Conservation (phyloP, 768 basidiomycete genomes). For the Kockovaella imperatae region DNA sequence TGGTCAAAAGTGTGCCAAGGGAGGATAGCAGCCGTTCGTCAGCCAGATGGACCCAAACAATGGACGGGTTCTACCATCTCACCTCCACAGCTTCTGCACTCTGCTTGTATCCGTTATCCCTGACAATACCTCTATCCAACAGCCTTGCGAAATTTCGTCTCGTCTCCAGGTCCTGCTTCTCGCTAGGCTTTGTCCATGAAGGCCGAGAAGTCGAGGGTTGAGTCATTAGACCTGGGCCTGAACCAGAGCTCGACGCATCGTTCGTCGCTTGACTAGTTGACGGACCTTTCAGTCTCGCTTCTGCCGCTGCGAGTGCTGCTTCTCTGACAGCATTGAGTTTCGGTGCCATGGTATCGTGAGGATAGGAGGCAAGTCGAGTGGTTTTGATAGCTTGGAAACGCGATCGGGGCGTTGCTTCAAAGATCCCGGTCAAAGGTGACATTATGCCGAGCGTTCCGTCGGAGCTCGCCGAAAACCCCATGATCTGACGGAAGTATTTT, state of each 20-base stretch:
- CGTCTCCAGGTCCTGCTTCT: conserved; percentile 28
- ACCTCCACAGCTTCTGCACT: conserved; percentile 33
- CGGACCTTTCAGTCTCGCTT: conserved; percentile 15
- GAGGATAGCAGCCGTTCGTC: background rate
- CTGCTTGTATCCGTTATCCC: conserved; percentile 35
- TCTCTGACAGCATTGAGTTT: too few species aligned
- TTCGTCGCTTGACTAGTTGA: background rate
- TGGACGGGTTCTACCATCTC: conserved; percentile 2
- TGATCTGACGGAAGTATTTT: too few species aligned
- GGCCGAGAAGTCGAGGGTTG: background rate
- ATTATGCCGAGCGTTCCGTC: too few species aligned
- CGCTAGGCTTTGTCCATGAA: conserved; percentile 5
- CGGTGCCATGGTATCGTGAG: too few species aligned
- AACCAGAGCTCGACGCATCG: too few species aligned
- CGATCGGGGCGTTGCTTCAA: too few species aligned
- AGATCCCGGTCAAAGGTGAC: too few species aligned
- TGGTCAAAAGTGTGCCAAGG: background rate
- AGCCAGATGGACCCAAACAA: background rate
- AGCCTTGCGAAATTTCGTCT: conserved; percentile 24
- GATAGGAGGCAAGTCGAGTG: too few species aligned
- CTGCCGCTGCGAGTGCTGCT: conserved; percentile 23
- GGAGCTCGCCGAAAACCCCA: too few species aligned
- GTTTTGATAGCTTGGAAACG: too few species aligned
- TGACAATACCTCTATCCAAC: conserved; percentile 34
- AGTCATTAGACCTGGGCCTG: too few species aligned